These are phyloP conservation scores for Plicaturopsis crispa DNA, from an alignment of 768 basidiomycete species.

Conservation along the genomic window DNA sequence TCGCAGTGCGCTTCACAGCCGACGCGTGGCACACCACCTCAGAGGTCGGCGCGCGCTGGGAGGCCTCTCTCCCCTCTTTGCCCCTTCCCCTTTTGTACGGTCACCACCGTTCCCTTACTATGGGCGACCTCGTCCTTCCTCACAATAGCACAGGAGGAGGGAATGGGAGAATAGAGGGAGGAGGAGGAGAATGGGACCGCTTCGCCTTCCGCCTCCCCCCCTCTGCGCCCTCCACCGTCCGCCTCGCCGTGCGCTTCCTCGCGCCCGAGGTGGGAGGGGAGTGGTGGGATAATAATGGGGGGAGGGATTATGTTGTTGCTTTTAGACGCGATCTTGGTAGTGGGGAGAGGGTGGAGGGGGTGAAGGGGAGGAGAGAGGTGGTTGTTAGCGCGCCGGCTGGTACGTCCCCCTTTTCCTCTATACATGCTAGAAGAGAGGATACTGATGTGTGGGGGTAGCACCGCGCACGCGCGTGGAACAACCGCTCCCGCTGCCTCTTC, in stretches of 20 bases:
- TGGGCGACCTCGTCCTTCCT: conserved; percentile 39
- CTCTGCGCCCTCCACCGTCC: conserved; percentile 83
- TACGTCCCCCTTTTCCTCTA: conserved; percentile 8
- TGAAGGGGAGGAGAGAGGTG: conserved; percentile 10
- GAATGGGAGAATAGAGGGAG: too few relatives aligned
- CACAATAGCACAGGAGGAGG: too few relatives aligned
- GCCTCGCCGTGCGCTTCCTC: conserved; percentile 38
- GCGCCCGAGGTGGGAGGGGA: conserved; percentile 47
- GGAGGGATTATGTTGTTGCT: conserved; percentile 66
- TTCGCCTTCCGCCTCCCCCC: too few relatives aligned
- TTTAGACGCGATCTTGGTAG: conserved; percentile 34
- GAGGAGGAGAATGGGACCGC: too few relatives aligned
- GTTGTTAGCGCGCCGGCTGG: conserved; percentile 26
- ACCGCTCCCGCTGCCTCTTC: too few relatives aligned
- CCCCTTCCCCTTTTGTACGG: conserved; percentile 24
- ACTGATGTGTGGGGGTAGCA: too few relatives aligned
- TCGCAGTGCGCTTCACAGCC: conserved; percentile 82
- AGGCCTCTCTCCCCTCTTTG: conserved; percentile 31
- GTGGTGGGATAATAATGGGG: conserved; percentile 92
- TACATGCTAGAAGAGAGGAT: too few relatives aligned
- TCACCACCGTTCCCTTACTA: conserved; percentile 20
- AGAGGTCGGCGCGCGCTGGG: conserved; percentile 61
- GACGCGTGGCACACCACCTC: conserved; percentile 93
- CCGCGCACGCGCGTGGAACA: too few relatives aligned
- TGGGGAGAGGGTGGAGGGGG: conserved; percentile 6